phyloP scores from a whole-genome alignment of 805 yeast species.

The Wickerhamomyces xylosicus region DNA sequence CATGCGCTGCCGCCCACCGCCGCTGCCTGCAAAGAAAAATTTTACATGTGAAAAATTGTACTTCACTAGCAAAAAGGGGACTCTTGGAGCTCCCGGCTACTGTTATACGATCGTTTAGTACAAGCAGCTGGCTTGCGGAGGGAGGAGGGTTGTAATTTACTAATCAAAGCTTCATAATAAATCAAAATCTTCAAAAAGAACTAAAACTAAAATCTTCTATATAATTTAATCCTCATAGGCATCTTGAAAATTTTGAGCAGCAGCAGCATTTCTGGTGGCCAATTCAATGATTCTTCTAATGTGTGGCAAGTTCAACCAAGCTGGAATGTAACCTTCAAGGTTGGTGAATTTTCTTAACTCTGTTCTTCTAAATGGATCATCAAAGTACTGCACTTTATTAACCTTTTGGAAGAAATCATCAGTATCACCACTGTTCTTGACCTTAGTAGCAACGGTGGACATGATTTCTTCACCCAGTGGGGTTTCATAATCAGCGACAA shows the following conservation, averaged over 20 bases:
- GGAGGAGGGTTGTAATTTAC: too few species aligned
- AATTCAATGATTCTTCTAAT: constrained; percentile 84
- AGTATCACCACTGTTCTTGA: constrained; percentile 44
- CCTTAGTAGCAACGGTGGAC: constrained; percentile 71
- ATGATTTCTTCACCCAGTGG: constrained; percentile 80
- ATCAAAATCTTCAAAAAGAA: neutral
- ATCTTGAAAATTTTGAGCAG: constrained; percentile 35
- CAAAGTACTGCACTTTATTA: constrained; percentile 63
- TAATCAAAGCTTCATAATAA: too few species aligned
- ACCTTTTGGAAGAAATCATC: constrained; percentile 64
- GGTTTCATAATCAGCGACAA: constrained; percentile 87
- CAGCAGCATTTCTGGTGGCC: constrained; percentile 74
- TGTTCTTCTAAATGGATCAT: constrained; percentile 73
- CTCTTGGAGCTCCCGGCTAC: too few species aligned
- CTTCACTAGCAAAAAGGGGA: too few species aligned
- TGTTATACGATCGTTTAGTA: too few species aligned
- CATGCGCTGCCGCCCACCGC: too few species aligned
- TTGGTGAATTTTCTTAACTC: constrained; percentile 69
- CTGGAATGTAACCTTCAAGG: constrained; percentile 88
- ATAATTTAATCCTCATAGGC: constrained; percentile 2
- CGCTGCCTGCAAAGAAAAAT: too few species aligned
- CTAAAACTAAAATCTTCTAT: neutral
- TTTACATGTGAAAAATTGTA: too few species aligned
- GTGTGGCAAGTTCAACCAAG: constrained; percentile 83
- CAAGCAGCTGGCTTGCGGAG: too few species aligned